A percentile compares a stretch with the other conserved stretches of the same genome.
Conservation (phyloP, 2,329 filamentous ascomycete species). For the Mollisiaceae sp. region DNA sequence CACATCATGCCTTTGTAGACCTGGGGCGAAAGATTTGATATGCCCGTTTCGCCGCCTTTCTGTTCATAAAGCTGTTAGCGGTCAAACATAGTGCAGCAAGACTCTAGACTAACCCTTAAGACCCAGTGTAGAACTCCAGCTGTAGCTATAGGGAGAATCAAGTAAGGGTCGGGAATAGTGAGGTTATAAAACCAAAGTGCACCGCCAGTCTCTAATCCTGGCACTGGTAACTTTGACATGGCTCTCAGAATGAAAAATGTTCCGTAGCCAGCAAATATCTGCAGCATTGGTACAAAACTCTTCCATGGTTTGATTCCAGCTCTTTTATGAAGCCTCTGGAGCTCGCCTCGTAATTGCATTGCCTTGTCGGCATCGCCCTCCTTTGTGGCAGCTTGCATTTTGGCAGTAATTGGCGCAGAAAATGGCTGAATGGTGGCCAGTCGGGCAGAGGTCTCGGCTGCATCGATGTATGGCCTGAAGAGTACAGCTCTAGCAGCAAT, state of each 20-base stretch:
- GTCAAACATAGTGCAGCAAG: background rate
- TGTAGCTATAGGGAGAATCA: slow-evolving; percentile 70
- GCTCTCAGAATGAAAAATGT: slow-evolving; percentile 77
- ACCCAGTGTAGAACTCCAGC: slow-evolving; percentile 60
- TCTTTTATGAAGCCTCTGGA: slow-evolving; percentile 56
- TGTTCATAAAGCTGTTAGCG: slow-evolving; percentile 34
- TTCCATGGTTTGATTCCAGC: slow-evolving; percentile 59
- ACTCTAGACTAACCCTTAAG: slow-evolving; percentile 36
- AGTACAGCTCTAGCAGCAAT: slow-evolving; percentile 67
- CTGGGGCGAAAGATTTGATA: slow-evolving; percentile 40
- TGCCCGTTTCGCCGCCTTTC: slow-evolving; percentile 55
- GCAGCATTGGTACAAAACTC: slow-evolving; percentile 61
- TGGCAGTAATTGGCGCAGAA: slow-evolving; percentile 58
- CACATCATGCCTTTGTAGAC: slow-evolving; percentile 50
- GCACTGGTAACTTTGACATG: slow-evolving; percentile 81
- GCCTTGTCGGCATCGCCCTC: slow-evolving; percentile 53
- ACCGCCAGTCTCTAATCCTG: slow-evolving; percentile 73
- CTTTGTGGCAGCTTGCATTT: slow-evolving; percentile 50
- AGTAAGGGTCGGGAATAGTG: slow-evolving; percentile 76
- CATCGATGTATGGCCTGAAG: slow-evolving; percentile 67
- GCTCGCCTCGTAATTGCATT: slow-evolving; percentile 52
- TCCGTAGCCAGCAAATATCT: slow-evolving; percentile 77
- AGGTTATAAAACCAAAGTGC: slow-evolving; percentile 81
- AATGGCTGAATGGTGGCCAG: slow-evolving; percentile 65
- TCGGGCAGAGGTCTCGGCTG: slow-evolving; percentile 66